Conservation (phyloP, 495 filamentous ascomycete species). For the Hypoxylon fuscum region DNA sequence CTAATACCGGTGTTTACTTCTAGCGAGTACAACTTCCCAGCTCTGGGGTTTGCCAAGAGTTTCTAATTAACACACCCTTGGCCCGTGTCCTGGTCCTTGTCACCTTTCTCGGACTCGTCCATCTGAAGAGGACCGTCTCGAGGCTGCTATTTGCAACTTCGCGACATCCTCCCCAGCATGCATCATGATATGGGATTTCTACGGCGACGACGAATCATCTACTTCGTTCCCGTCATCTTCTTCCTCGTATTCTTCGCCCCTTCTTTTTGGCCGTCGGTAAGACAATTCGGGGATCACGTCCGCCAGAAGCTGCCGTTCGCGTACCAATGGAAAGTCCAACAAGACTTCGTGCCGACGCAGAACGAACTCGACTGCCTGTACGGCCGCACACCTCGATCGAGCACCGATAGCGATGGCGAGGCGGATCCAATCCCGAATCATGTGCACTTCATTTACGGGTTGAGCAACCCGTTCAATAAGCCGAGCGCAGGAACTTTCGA, state of each 20-base stretch:
- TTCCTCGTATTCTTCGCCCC: slow-evolving; percentile 37
- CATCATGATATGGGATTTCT: slow-evolving; percentile 34
- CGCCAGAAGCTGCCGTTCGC: slow-evolving; percentile 54
- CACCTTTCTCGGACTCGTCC: slow-evolving; percentile 5
- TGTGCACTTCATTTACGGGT: slow-evolving; percentile 58
- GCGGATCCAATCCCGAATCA: slow-evolving; percentile 56
- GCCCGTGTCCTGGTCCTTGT: slow-evolving; percentile 8
- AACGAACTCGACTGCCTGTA: slow-evolving; percentile 52
- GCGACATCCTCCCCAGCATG: slow-evolving; percentile 21
- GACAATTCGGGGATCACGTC: slow-evolving; percentile 46
- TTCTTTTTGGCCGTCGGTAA: slow-evolving; percentile 42
- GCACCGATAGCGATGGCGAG: slow-evolving; percentile 12
- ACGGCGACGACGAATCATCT: slow-evolving; percentile 32
- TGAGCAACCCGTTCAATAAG: slow-evolving; percentile 49
- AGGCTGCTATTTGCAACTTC: slow-evolving; percentile 10
- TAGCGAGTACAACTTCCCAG: slow-evolving; percentile 23
- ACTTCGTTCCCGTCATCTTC: slow-evolving; percentile 38
- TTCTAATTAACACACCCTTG: slow-evolving; percentile 20
- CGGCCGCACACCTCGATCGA: slow-evolving; percentile 37
- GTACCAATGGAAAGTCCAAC: slow-evolving; percentile 51
- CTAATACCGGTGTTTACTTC: too few species aligned
- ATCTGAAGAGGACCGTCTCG: neutral
- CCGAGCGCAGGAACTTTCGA: slow-evolving; percentile 51
- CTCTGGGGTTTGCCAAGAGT: slow-evolving; percentile 23
- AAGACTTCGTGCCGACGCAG: slow-evolving; percentile 47